Evolutionary conservation across 345 rosid genomes (phyloP).

Genomic region (Euphorbia pulcherrima): DNA sequence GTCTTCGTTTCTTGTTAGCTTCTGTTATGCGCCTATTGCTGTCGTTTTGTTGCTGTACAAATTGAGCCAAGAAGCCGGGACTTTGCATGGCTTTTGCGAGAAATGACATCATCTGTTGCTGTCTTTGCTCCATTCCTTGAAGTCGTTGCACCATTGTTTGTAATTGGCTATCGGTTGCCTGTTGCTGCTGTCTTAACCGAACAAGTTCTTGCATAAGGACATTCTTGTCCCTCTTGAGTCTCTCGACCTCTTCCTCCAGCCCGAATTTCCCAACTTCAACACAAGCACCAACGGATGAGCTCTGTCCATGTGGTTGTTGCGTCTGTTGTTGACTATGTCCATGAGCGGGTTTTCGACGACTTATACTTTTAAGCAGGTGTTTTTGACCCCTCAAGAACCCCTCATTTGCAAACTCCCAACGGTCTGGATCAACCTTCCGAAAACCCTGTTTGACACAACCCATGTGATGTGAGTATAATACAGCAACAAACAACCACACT

Average conservation of each 20-base stretch:
- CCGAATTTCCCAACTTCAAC: constrained; percentile 99
- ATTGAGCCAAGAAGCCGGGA: constrained; percentile 89
- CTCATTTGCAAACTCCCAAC: constrained; percentile 97
- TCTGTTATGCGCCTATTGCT: constrained; percentile 69
- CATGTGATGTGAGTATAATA: neutral
- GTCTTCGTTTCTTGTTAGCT: constrained; percentile 81
- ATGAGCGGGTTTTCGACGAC: constrained; percentile 78
- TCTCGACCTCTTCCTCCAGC: constrained; percentile 92
- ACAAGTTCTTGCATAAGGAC: constrained; percentile 99
- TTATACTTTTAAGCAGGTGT: constrained; percentile 70
- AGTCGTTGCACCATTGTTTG: constrained; percentile 86
- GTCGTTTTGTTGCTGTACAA: constrained; percentile 92
- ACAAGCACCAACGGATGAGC: constrained; percentile 74
- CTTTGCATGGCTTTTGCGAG: constrained; percentile 93
- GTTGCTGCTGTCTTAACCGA: constrained; percentile 91
- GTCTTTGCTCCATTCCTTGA: constrained; percentile 98
- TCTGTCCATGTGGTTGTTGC: constrained; percentile 61
- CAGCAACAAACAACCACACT: neutral
- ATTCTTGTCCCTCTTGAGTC: constrained; percentile 96
- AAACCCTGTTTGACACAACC: constrained; percentile 60
- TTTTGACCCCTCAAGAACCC: constrained; percentile 92
- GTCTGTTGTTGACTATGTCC: constrained; percentile 62
- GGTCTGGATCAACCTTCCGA: constrained; percentile 93
- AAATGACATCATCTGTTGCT: constrained; percentile 96
- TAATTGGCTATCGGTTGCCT: constrained; percentile 78